Conservation (phyloP, 2,329 filamentous ascomycete species). For the Pseudodiploospora longispora region DNA sequence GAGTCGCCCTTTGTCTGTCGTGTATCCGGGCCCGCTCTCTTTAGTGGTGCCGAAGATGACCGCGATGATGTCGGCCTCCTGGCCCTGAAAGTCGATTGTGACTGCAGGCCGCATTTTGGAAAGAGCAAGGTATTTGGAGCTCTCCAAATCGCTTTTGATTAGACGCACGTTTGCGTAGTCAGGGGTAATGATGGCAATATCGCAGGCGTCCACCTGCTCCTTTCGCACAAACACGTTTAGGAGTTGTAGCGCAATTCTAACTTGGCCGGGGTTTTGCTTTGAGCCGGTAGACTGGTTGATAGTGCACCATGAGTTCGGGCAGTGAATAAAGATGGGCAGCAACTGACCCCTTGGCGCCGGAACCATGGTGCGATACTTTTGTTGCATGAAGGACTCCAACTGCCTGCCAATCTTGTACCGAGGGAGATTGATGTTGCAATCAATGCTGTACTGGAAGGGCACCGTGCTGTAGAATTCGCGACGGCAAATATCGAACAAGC, state of each 20-base stretch:
- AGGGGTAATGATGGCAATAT: conserved; percentile 10
- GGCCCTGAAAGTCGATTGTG: conserved; percentile 16
- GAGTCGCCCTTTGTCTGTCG: conserved; percentile 6
- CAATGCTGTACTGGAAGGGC: conserved; percentile 5
- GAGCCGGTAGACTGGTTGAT: conserved; percentile 3
- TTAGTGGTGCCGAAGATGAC: conserved; percentile 13
- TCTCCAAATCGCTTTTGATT: conserved; percentile 1
- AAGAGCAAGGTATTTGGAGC: conserved; percentile 8
- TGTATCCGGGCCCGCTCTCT: conserved; percentile 10
- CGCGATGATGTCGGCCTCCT: conserved; percentile 13
- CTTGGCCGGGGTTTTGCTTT: conserved; percentile 10
- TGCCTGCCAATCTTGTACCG: not conserved
- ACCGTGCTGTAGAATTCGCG: conserved; percentile 9
- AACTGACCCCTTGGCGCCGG: conserved; percentile 3
- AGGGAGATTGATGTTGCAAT: not conserved
- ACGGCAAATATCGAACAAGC: conserved; percentile 14
- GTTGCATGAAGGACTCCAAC: conserved; percentile 3
- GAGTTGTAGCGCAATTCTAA: conserved; percentile 12
- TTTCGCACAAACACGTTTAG: conserved; percentile 8
- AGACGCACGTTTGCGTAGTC: conserved; percentile 13
- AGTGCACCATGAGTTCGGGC: conserved; percentile 1
- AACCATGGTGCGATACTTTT: not conserved
- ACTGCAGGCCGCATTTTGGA: conserved; percentile 3
- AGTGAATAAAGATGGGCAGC: conserved; percentile 13
- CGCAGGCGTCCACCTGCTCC: conserved; percentile 2